Evolutionary conservation across 2,329 filamentous ascomycete genomes (phyloP).

Genomic region (Alternaria triticina): DNA sequence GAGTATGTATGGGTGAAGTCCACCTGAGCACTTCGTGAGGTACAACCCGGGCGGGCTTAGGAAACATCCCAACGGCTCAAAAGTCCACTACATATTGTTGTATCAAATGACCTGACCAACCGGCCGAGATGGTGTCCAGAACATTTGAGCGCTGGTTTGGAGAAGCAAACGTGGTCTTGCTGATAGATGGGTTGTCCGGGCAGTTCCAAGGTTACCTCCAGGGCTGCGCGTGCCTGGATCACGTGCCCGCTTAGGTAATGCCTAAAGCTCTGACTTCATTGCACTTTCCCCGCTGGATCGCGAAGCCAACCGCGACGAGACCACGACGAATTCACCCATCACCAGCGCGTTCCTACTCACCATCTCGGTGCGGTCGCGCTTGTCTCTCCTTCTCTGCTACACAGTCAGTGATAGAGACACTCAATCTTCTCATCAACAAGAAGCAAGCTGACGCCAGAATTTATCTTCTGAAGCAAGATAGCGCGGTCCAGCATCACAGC

Average conservation of each 20-base stretch:
- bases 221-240: neutral
- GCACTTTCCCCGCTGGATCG: constrained; percentile 18
- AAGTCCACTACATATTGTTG: neutral
- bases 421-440: constrained; percentile 32
- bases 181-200: neutral
- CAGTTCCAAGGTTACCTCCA: no score
- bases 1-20: neutral
- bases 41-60: neutral
- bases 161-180: neutral
- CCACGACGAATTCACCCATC: constrained; percentile 18
- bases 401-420: constrained; percentile 48
- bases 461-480: constrained; percentile 14
- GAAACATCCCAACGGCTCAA: neutral
- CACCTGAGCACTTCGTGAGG: neutral
- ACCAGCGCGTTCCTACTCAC: constrained; percentile 6
- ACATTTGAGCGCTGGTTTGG: neutral
- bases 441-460: constrained; percentile 41
- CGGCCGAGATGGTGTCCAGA: neutral
- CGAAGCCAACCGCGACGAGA: constrained; percentile 15
- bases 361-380: constrained; percentile 14
- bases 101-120: neutral
- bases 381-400: constrained; percentile 31
- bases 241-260: constrained; percentile 9
- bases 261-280: constrained; percentile 12
- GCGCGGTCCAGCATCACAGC: constrained; percentile 4